Evolutionary conservation across 2,329 filamentous ascomycete species (phyloP).

Genomic region (Trichoderma aggressivum): DNA sequence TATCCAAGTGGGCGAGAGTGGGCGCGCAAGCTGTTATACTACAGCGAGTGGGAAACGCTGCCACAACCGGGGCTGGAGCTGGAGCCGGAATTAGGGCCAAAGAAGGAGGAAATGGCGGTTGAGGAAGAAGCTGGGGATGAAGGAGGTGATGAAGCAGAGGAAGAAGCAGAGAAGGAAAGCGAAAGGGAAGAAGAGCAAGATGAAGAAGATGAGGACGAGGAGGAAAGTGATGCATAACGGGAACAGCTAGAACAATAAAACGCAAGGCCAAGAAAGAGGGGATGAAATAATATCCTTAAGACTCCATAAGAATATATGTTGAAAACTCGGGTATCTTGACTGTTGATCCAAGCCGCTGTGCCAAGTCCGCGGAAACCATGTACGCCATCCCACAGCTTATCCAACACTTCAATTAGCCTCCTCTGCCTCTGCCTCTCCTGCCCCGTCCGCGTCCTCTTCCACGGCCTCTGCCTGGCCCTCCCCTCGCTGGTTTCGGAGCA

Average conservation of each 20-base stretch:
- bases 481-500: constrained; percentile 37
- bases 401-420: constrained; percentile 19
- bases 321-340: constrained; percentile 12
- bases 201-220: not conserved
- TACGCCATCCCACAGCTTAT: not conserved
- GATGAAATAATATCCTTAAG: not conserved
- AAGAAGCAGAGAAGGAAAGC: not conserved
- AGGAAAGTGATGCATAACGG: not conserved
- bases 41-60: constrained; percentile 43
- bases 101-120: not conserved
- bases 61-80: not conserved
- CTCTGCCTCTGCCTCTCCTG: constrained; percentile 31
- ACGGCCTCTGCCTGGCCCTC: constrained; percentile 32
- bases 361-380: not conserved
- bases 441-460: constrained; percentile 32
- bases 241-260: not conserved
- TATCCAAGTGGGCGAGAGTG: constrained; percentile 39
- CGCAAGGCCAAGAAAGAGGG: not conserved
- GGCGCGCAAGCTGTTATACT: constrained; percentile 36
- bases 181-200: not conserved
- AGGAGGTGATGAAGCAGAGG: not conserved
- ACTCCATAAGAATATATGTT: not conserved
- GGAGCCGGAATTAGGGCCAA: not conserved
- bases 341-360: not conserved
- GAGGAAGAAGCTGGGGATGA: not conserved